Evolutionary conservation across 768 basidiomycete species (phyloP), one percentile per base, ranked within the genome.

Genomic region (Termitomyces heimii): DNA sequence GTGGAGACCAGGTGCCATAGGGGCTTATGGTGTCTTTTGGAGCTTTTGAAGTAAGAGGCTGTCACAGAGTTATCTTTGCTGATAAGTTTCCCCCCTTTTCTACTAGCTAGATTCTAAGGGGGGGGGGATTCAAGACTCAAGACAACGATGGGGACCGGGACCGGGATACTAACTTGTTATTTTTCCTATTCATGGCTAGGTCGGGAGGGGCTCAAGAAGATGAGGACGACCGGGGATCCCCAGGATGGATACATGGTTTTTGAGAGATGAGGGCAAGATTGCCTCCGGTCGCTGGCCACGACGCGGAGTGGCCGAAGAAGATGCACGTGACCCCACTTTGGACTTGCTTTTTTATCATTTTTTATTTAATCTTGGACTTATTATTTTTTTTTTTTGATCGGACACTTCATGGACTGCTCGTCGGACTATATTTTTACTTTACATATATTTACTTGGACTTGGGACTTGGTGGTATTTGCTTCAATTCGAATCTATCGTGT

Each of bases 221-320:
- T 3, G 26, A 12, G 24, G 50, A 52, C 37, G 37, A 52, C 2
- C 37, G 50, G 26, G 50, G 37, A 52, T 52, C 37, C 37, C 32
- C 43, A 44, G 49, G 46, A 56, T 56, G 55, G 55, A 56, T 18
- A 14, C 10, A 26, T 22, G 50, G 50, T 26, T 29, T 28, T 20
- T 28, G 1, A 40, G 42, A 34, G 40, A 29, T 31, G 42, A 45
- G 55, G 48, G 18, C 49, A 56, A 51, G 48, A 35, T 56, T 56
- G 48, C 55, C 40, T 56, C 55, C 55, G 49, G 55, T 56, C 49
- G 55, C 55, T 56, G 55, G 55, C 48, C 55, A 56, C 55, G 49
- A 50, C 40, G 55, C 42, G 49, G 55, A 51, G 49, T 56, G 49
- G 55, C 35, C 39, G 55, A 56, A 44, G 55, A 56, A 56, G 34